phyloP scores from a whole-genome alignment of 2,329 filamentous ascomycete genomes.

The Nemania sp. region DNA sequence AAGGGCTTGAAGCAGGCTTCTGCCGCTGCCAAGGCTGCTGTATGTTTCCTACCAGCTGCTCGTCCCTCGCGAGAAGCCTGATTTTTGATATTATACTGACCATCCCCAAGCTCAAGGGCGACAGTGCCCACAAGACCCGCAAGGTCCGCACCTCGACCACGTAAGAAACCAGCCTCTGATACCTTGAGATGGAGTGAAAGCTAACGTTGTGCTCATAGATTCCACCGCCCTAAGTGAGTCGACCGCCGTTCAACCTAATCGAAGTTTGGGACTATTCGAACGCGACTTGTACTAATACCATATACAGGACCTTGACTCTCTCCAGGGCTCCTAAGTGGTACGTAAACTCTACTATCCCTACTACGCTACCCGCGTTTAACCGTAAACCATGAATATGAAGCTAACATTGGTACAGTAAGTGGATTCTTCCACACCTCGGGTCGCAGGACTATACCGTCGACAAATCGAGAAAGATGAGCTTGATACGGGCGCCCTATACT shows the following conservation, averaged over 20 bases:
- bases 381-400: neutral
- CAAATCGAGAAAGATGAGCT: neutral
- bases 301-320: slow-evolving; percentile 35
- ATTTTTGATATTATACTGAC: slow-evolving; percentile 22
- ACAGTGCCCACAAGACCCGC: slow-evolving; percentile 81
- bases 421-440: neutral
- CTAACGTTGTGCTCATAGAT: slow-evolving; percentile 55
- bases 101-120: slow-evolving; percentile 50
- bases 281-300: slow-evolving; percentile 17
- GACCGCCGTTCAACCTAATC: slow-evolving; percentile 63
- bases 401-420: slow-evolving; percentile 32
- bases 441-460: neutral
- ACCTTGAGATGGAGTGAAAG: neutral
- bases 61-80: slow-evolving; percentile 76
- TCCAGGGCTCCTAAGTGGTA: slow-evolving; percentile 37
- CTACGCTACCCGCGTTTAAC: neutral
- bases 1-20: slow-evolving; percentile 87
- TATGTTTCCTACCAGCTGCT: slow-evolving; percentile 53
- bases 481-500: slow-evolving; percentile 2
- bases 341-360: neutral
- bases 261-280: neutral
- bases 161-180: slow-evolving; percentile 4
- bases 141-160: slow-evolving; percentile 93
- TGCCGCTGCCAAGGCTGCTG: slow-evolving; percentile 93
- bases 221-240: slow-evolving; percentile 85